phyloP scores from a whole-genome alignment of 2,329 filamentous ascomycete genomes.

The Metarhizium robertsii region DNA sequence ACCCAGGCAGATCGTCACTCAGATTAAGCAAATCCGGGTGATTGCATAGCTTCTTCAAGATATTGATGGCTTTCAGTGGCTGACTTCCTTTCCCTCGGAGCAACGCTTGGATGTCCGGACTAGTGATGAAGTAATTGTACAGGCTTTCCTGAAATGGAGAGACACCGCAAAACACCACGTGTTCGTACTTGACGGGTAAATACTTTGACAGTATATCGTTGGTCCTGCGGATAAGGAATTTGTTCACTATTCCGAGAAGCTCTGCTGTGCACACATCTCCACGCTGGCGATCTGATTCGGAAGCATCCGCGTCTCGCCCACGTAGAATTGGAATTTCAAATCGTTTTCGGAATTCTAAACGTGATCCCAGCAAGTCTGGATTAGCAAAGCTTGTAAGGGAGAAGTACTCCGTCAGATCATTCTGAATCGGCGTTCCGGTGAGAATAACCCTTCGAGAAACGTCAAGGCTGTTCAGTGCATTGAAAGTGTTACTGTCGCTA shows the following conservation, averaged over 20 bases:
- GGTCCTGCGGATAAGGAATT: slow-evolving; percentile 94
- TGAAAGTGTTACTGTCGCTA: slow-evolving; percentile 91
- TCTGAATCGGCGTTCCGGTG: slow-evolving; percentile 95
- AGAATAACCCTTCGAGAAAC: slow-evolving; percentile 88
- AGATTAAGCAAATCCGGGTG: slow-evolving; percentile 89
- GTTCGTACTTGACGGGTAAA: slow-evolving; percentile 95
- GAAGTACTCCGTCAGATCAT: slow-evolving; percentile 97
- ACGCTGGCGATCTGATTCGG: slow-evolving; percentile 69
- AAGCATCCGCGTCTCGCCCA: slow-evolving; percentile 82
- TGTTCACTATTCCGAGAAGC: slow-evolving; percentile 80
- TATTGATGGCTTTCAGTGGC: slow-evolving; percentile 89
- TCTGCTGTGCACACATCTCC: slow-evolving; percentile 78
- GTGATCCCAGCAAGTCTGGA: slow-evolving; percentile 79
- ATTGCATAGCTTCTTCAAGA: slow-evolving; percentile 97
- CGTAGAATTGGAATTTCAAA: slow-evolving; percentile 89
- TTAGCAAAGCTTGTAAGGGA: slow-evolving; percentile 94
- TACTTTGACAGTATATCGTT: slow-evolving; percentile 99
- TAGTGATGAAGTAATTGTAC: slow-evolving; percentile 96
- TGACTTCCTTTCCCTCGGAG: slow-evolving; percentile 91
- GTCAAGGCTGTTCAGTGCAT: slow-evolving; percentile 79
- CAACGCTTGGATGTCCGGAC: slow-evolving; percentile 85
- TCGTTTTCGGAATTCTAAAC: slow-evolving; percentile 84
- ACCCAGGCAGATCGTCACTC: slow-evolving; percentile 74
- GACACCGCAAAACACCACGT: slow-evolving; percentile 95
- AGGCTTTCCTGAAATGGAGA: slow-evolving; percentile 86